Evolutionary conservation across 2,329 filamentous ascomycete genomes (phyloP).

Genomic region (Fusarium stilboides): DNA sequence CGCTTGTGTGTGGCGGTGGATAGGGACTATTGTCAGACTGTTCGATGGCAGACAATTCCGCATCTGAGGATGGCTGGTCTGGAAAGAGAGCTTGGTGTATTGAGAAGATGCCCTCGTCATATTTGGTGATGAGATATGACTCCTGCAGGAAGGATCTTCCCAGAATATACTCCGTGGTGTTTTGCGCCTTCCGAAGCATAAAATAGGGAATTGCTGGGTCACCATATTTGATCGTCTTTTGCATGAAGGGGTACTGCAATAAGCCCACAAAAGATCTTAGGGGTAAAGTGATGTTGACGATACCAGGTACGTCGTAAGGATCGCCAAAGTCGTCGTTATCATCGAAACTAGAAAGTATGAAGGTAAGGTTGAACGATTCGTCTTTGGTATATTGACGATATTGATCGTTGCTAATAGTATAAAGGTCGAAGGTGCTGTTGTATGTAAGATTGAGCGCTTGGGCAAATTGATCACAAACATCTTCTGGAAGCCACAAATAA

Average conservation of each 20-base stretch:
- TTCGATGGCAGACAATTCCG: constrained; percentile 60
- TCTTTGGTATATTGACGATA: constrained; percentile 62
- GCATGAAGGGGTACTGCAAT: constrained; percentile 65
- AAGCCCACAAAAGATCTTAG: constrained; percentile 65
- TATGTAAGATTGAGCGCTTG: constrained; percentile 74
- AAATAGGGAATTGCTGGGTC: constrained; percentile 72
- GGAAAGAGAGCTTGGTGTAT: constrained; percentile 71
- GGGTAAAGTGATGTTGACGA: constrained; percentile 71
- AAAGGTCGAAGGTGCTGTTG: constrained; percentile 74
- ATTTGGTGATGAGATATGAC: constrained; percentile 72
- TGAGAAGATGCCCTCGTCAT: constrained; percentile 68
- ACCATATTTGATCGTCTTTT: constrained; percentile 60
- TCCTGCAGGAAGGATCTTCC: constrained; percentile 81
- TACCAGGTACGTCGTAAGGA: constrained; percentile 63
- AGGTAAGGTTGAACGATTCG: constrained; percentile 68
- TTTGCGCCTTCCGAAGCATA: constrained; percentile 71
- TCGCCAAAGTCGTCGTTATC: constrained; percentile 67
- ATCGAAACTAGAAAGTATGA: constrained; percentile 69
- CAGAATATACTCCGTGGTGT: constrained; percentile 71
- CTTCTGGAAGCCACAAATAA: constrained; percentile 73
- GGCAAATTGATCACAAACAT: constrained; percentile 76
- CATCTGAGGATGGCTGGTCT: constrained; percentile 57
- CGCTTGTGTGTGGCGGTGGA: constrained; percentile 52
- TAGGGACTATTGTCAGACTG: constrained; percentile 64
- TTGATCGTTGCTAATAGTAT: constrained; percentile 73